Conservation (phyloP, 2,329 filamentous ascomycete species). For the Chaetomiaceae sp. region DNA sequence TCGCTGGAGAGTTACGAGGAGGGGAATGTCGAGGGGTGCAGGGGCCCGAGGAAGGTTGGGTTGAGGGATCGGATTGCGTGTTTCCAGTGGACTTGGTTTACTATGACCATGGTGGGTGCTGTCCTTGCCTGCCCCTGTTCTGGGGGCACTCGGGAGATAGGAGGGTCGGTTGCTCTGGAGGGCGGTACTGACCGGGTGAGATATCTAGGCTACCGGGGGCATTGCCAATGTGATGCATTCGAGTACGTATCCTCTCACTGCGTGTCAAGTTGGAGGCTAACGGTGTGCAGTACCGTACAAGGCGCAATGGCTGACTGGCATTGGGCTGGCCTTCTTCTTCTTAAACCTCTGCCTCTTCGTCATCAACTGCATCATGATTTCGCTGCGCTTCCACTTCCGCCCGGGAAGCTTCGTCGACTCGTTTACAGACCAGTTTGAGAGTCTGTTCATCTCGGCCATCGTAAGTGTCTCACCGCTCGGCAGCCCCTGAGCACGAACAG, state of each 20-base stretch:
- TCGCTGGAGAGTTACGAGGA: constrained; percentile 15
- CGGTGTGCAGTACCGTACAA: constrained; percentile 45
- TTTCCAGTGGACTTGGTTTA: constrained; percentile 73
- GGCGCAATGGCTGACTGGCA: constrained; percentile 51
- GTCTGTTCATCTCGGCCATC: constrained; percentile 69
- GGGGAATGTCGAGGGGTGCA: constrained; percentile 1
- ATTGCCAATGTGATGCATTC: constrained; percentile 51
- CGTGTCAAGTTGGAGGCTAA: constrained; percentile 11
- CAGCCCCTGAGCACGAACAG: not conserved
- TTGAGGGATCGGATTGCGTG: constrained; percentile 49
- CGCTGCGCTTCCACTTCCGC: constrained; percentile 63
- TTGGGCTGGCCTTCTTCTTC: constrained; percentile 59
- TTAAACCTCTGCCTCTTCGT: constrained; percentile 61
- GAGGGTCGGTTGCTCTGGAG: not conserved
- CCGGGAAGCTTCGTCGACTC: constrained; percentile 67
- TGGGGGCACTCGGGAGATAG: no score
- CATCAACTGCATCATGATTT: constrained; percentile 59
- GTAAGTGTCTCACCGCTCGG: constrained; percentile 35
- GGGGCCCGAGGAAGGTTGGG: constrained; percentile 31
- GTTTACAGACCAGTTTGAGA: constrained; percentile 73
- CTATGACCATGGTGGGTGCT: constrained; percentile 51
- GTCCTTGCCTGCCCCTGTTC: no score
- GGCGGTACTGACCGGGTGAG: not conserved
- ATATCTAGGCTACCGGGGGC: constrained; percentile 50
- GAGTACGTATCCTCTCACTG: constrained; percentile 40